A percentile compares a stretch with the other conserved stretches of the same genome.
Conservation (phyloP, 202 grass and related monocot genomes). For the Schoenoplectus tabernaemontani region DNA sequence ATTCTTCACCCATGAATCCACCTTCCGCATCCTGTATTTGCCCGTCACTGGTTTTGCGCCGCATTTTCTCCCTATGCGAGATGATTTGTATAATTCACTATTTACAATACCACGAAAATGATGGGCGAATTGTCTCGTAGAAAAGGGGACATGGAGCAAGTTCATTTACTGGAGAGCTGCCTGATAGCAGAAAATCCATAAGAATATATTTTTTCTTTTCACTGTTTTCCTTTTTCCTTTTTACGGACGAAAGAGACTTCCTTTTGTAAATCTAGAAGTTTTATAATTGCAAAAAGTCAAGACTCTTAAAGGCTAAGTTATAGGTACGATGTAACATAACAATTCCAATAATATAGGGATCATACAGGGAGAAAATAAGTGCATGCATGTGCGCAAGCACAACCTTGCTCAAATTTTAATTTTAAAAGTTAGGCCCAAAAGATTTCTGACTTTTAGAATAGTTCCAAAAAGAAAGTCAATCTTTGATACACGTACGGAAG, state of each 20-base stretch:
- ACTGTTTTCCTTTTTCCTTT: background rate
- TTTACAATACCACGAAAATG: too few species aligned
- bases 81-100: background rate
- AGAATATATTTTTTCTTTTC: background rate
- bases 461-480: background rate
- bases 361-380: background rate
- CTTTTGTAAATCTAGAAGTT: background rate
- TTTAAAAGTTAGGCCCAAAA: background rate
- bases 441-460: background rate
- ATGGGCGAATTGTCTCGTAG: too few species aligned
- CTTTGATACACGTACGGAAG: slow-evolving; percentile 14
- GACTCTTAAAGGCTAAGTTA: background rate
- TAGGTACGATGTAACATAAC: background rate
- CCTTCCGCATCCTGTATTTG: background rate
- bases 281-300: background rate
- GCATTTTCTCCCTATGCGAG: background rate
- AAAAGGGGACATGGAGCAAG: background rate
- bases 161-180: background rate
- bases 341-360: background rate
- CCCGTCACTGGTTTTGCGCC: background rate
- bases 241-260: background rate
- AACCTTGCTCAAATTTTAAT: background rate
- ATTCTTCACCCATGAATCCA: too few species aligned
- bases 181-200: background rate
- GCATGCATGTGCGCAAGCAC: background rate